phyloP scores from a whole-genome alignment of 2,329 filamentous ascomycete genomes.

The Cercospora berteroae region DNA sequence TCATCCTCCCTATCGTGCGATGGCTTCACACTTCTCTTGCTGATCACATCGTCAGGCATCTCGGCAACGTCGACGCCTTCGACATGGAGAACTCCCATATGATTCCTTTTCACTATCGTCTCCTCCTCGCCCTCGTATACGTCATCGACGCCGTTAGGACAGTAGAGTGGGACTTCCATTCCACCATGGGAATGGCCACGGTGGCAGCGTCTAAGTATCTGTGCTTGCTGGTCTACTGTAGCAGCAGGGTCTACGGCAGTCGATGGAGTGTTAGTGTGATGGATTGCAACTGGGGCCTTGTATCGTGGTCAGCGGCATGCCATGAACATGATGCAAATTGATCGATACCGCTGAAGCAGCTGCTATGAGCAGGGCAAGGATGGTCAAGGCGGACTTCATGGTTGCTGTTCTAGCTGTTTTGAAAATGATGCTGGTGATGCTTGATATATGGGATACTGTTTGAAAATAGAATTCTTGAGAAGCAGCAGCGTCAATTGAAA shows the following conservation, averaged over 20 bases:
- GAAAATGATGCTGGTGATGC: not conserved
- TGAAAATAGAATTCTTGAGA: not conserved
- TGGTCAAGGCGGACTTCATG: not conserved
- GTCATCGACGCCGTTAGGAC: not conserved
- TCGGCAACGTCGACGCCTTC: not conserved
- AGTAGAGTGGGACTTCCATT: not conserved
- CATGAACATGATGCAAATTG: not conserved
- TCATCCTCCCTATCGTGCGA: not conserved
- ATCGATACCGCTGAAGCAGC: not conserved
- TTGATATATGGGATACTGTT: not conserved
- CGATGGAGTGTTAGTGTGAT: not conserved
- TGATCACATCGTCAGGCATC: not conserved
- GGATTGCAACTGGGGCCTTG: not conserved
- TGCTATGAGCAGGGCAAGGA: not conserved
- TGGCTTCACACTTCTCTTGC: not conserved
- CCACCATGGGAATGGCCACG: not conserved
- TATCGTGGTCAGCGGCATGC: not conserved
- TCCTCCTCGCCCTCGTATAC: not conserved
- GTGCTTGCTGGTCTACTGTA: not conserved
- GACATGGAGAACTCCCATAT: not conserved
- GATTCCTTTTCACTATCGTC: not conserved
- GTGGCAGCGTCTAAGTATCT: not conserved
- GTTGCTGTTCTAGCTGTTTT: not conserved
- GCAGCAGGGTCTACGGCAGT: not conserved
- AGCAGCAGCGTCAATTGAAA: too few relatives aligned